Percentiles rank a stretch among this genome's conserved stretches.
phyloP scores from a whole-genome alignment of 1,139 yeast genomes.

The Waltiozyma sp. region DNA sequence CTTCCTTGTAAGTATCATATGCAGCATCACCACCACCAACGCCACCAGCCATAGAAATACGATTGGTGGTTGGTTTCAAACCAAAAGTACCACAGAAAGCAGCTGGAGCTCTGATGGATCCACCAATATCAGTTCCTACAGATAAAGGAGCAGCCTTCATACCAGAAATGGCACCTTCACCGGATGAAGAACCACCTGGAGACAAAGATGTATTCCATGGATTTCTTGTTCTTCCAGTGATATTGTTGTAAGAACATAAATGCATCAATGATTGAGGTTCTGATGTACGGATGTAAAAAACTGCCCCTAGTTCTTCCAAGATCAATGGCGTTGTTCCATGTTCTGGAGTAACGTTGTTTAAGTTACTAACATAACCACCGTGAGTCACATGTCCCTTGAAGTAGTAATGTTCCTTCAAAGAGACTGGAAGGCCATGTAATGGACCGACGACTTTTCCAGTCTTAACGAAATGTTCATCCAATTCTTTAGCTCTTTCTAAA shows the following conservation, averaged over 20 bases:
- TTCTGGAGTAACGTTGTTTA: conserved; percentile 37
- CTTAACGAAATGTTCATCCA: conserved; percentile 39
- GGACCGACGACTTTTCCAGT: conserved; percentile 56
- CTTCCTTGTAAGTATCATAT: conserved; percentile 20
- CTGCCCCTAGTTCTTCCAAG: conserved; percentile 55
- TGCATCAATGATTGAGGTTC: conserved; percentile 51
- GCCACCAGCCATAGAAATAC: conserved; percentile 31
- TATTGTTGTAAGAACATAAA: conserved; percentile 37
- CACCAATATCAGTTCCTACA: conserved; percentile 73
- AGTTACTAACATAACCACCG: conserved; percentile 48
- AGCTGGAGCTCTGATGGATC: conserved; percentile 67
- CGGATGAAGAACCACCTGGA: conserved; percentile 68
- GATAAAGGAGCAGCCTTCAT: conserved; percentile 60
- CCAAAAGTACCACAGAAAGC: conserved; percentile 62
- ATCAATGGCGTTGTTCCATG: conserved; percentile 42
- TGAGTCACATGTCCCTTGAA: conserved; percentile 47
- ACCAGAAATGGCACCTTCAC: conserved; percentile 62
- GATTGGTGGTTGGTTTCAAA: conserved; percentile 55
- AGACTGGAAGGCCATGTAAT: conserved; percentile 69
- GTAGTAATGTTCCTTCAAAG: conserved; percentile 63
- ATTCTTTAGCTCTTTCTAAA: conserved; percentile 38
- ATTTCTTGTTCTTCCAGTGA: conserved; percentile 42
- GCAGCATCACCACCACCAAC: conserved; percentile 43
- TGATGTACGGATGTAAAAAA: conserved; percentile 43
- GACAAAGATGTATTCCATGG: conserved; percentile 41